These are phyloP conservation scores for Trichoderma orchidacearum DNA, from an alignment of 495 filamentous ascomycete species.

Conservation along the genomic window DNA sequence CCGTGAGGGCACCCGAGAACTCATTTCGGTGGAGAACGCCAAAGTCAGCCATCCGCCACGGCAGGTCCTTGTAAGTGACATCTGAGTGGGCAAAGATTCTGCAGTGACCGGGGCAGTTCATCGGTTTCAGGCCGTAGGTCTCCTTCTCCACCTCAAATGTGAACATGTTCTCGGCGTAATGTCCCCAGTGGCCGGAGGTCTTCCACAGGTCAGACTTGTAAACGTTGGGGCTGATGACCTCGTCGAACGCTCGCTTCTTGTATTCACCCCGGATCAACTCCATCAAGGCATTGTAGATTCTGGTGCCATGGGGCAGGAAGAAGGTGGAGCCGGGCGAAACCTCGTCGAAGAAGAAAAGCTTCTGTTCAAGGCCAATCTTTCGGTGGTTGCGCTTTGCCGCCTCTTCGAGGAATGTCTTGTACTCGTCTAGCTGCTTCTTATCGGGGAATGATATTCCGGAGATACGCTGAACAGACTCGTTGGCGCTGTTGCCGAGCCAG, in stretches of 20 bases:
- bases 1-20: slow-evolving; percentile 79
- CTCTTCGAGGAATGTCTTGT: slow-evolving; percentile 88
- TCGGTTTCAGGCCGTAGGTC: slow-evolving; percentile 78
- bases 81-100: slow-evolving; percentile 65
- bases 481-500: slow-evolving; percentile 83
- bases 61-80: slow-evolving; percentile 76
- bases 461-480: slow-evolving; percentile 90
- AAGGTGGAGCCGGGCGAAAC: slow-evolving; percentile 84
- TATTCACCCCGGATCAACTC: slow-evolving; percentile 73
- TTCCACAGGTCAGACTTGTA: slow-evolving; percentile 87
- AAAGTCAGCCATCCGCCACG: slow-evolving; percentile 86
- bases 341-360: slow-evolving; percentile 94
- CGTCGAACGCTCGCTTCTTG: slow-evolving; percentile 85
- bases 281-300: slow-evolving; percentile 82
- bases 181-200: slow-evolving; percentile 83
- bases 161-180: slow-evolving; percentile 98
- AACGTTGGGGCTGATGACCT: slow-evolving; percentile 94
- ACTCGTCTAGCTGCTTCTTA: slow-evolving; percentile 81
- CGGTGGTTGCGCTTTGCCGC: slow-evolving; percentile 91
- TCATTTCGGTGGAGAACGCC: slow-evolving; percentile 92
- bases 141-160: slow-evolving; percentile 82
- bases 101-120: slow-evolving; percentile 93
- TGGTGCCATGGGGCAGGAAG: slow-evolving; percentile 82
- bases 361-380: slow-evolving; percentile 82
- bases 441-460: slow-evolving; percentile 96